Conservation (phyloP, 108 stramenopile genomes). For the Skeletonema menzelii region DNA sequence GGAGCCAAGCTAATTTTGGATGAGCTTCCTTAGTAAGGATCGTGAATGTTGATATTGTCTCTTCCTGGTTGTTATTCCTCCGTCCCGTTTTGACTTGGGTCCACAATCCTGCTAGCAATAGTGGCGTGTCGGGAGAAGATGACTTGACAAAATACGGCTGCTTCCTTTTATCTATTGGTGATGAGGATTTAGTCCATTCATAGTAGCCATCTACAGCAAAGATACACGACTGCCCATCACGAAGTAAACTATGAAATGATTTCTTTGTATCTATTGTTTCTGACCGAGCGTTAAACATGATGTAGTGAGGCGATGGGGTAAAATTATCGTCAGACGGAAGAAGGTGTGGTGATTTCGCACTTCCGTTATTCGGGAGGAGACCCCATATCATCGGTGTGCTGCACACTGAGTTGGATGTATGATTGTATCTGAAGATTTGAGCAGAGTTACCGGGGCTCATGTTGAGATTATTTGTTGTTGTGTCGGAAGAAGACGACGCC, state of each 20-base stretch:
- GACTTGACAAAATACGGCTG: conserved; percentile 79
- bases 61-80: conserved; percentile 30
- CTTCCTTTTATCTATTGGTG: conserved; percentile 44
- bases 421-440: conserved; percentile 5
- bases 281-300: conserved; percentile 82
- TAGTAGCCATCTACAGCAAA: conserved; percentile 84
- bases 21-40: conserved; percentile 77
- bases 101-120: conserved; percentile 76
- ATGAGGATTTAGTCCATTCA: conserved; percentile 62
- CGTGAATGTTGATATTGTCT: conserved; percentile 64
- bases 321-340: conserved; percentile 51
- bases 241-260: conserved; percentile 57
- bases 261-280: conserved; percentile 75
- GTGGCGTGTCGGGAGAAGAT: conserved; percentile 15
- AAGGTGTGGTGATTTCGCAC: conserved; percentile 20
- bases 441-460: conserved; percentile 14
- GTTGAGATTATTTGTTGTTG: not conserved
- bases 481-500: not conserved
- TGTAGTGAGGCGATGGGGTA: conserved; percentile 54
- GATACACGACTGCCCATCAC: conserved; percentile 56
- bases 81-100: conserved; percentile 57
- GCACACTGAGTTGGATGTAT: not conserved
- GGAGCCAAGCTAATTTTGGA: conserved; percentile 59
- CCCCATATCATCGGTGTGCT: conserved; percentile 66
- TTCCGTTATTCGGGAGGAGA: conserved; percentile 64